These are phyloP conservation scores for Chenopodium suecicum DNA, from an alignment of 148 eudicot genomes.

Conservation along the genomic window DNA sequence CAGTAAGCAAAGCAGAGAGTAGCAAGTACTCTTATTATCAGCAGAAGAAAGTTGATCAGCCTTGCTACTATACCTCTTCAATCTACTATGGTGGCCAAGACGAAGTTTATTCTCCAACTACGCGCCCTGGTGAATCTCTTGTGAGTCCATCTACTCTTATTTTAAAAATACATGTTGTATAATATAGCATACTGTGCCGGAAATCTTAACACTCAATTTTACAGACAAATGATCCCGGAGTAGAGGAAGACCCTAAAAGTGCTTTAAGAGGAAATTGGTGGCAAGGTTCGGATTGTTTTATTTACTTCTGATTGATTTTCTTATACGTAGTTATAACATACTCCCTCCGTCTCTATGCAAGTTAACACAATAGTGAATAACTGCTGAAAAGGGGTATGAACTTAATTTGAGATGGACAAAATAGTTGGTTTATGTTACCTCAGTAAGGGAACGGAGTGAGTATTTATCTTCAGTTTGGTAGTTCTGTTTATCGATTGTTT, in stretches of 20 bases:
- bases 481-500: not conserved
- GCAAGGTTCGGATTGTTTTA: constrained; percentile 50
- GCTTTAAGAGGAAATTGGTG: constrained; percentile 95
- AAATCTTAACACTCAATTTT: not conserved
- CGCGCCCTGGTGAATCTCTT: constrained; percentile 35
- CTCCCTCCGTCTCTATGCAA: not conserved
- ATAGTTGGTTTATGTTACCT: not conserved
- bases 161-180: not conserved
- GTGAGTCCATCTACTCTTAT: constrained; percentile 24
- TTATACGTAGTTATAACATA: not conserved
- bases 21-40: constrained; percentile 31
- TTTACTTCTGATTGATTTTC: not conserved
- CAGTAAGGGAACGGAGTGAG: not conserved
- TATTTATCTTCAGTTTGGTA: not conserved
- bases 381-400: not conserved
- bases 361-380: not conserved
- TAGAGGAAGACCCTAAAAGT: constrained; percentile 42
- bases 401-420: not conserved
- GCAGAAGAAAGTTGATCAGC: constrained; percentile 36
- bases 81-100: constrained; percentile 89
- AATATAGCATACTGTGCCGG: not conserved
- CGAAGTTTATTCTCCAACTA: constrained; percentile 61
- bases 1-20: constrained; percentile 29
- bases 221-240: constrained; percentile 52
- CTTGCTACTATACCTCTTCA: constrained; percentile 66